phyloP scores from a whole-genome alignment of 768 basidiomycete species.

The Clavaria fumosa region DNA sequence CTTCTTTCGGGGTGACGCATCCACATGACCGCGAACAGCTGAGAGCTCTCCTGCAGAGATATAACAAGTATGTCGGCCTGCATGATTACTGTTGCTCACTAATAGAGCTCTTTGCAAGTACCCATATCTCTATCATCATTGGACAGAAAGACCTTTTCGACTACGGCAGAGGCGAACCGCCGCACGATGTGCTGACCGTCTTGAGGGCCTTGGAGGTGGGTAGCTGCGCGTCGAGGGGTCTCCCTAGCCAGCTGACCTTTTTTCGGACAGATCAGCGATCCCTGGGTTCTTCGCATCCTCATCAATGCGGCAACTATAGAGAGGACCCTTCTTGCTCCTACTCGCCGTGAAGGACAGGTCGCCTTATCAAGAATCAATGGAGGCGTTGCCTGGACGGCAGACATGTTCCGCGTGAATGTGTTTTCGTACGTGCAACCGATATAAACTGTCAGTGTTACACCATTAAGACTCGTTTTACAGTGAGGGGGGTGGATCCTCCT shows the following conservation, averaged over 20 bases:
- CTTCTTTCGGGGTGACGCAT: slow-evolving; percentile 63
- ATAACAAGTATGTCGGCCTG: slow-evolving; percentile 60
- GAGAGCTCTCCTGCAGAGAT: slow-evolving; percentile 36
- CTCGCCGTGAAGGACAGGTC: slow-evolving; percentile 48
- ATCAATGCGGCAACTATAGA: slow-evolving; percentile 70
- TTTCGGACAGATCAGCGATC: slow-evolving; percentile 48
- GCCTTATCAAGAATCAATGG: slow-evolving; percentile 27
- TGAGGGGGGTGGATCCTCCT: slow-evolving; percentile 52
- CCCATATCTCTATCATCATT: slow-evolving; percentile 39
- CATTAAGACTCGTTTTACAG: slow-evolving; percentile 28
- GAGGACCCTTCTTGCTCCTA: slow-evolving; percentile 43
- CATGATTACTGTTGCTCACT: slow-evolving; percentile 7
- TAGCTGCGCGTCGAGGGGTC: slow-evolving; percentile 2
- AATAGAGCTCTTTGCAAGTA: slow-evolving; percentile 19
- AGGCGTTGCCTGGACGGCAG: slow-evolving; percentile 46
- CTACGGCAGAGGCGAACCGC: slow-evolving; percentile 58
- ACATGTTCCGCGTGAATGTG: slow-evolving; percentile 45
- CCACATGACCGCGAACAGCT: slow-evolving; percentile 42
- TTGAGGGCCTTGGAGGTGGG: slow-evolving; percentile 69
- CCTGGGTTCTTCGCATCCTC: slow-evolving; percentile 62
- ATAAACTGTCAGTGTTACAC: too few species aligned
- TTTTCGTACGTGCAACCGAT: slow-evolving; percentile 34
- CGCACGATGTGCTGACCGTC: slow-evolving; percentile 46
- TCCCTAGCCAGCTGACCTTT: slow-evolving; percentile 8
- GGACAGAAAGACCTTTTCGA: slow-evolving; percentile 70